A percentile compares a stretch with the other conserved stretches of the same genome.
phyloP scores from a whole-genome alignment of 805 yeast genomes.

The Saccharomyces mikatae region DNA sequence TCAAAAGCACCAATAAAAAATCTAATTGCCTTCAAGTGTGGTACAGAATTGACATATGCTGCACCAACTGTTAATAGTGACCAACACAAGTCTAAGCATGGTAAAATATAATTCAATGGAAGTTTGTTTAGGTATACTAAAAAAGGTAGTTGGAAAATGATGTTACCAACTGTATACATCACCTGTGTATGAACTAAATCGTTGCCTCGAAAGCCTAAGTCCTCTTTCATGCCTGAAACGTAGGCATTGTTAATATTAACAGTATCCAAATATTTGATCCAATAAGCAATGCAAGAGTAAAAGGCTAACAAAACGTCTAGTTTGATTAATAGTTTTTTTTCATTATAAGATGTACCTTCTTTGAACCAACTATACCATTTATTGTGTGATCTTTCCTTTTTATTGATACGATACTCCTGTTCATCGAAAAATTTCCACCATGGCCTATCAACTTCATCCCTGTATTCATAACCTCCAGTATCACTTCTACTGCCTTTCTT shows the following conservation, averaged over 20 bases:
- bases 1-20: slow-evolving; percentile 61
- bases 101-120: slow-evolving; percentile 42
- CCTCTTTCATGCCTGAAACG: slow-evolving; percentile 54
- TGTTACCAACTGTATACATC: slow-evolving; percentile 50
- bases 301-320: slow-evolving; percentile 44
- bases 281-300: slow-evolving; percentile 52
- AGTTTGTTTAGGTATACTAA: slow-evolving; percentile 45
- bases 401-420: slow-evolving; percentile 47
- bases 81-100: slow-evolving; percentile 52
- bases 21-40: slow-evolving; percentile 48
- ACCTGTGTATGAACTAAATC: slow-evolving; percentile 55
- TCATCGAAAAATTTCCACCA: slow-evolving; percentile 57
- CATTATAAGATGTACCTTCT: slow-evolving; percentile 39
- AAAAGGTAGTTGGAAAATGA: slow-evolving; percentile 56
- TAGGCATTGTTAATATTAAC: slow-evolving; percentile 58
- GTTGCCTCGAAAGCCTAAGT: slow-evolving; percentile 48
- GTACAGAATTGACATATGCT: slow-evolving; percentile 38
- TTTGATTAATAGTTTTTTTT: slow-evolving; percentile 38
- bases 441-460: slow-evolving; percentile 46
- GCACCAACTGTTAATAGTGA: slow-evolving; percentile 48
- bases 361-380: slow-evolving; percentile 53
- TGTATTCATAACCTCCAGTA: slow-evolving; percentile 30
- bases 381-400: slow-evolving; percentile 20
- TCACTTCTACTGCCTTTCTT: not conserved
- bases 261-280: slow-evolving; percentile 59